phyloP scores from a whole-genome alignment of 2,329 filamentous ascomycete genomes.

The Fusarium irregulare region DNA sequence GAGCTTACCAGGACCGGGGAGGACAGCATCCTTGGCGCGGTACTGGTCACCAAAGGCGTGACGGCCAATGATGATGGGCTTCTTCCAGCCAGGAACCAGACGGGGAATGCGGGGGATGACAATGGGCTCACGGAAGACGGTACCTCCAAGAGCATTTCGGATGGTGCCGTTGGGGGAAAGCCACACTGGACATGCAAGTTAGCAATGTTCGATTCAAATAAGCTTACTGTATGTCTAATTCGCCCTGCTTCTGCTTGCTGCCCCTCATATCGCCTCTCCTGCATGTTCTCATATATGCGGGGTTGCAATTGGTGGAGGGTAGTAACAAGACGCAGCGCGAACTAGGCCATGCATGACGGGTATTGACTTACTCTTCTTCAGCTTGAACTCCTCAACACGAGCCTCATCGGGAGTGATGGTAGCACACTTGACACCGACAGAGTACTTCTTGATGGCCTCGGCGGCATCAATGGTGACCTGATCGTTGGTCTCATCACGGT shows the following conservation, averaged over 20 bases:
- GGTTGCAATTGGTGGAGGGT: conserved; percentile 37
- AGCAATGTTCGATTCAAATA: conserved; percentile 32
- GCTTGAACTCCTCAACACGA: conserved; percentile 95
- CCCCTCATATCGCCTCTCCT: conserved; percentile 20
- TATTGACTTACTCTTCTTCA: conserved; percentile 86
- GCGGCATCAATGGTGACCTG: conserved; percentile 95
- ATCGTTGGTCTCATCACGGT: conserved; percentile 96
- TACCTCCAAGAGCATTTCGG: conserved; percentile 82
- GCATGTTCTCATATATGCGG: conserved; percentile 42
- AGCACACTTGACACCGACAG: conserved; percentile 98
- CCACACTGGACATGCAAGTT: conserved; percentile 76
- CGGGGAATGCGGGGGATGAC: conserved; percentile 94
- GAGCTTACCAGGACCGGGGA: conserved; percentile 85
- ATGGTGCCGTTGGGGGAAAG: conserved; percentile 95
- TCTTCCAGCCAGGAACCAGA: conserved; percentile 96
- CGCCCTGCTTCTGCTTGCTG: conserved; percentile 14
- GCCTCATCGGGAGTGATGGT: conserved; percentile 99
- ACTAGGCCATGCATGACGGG: conserved; percentile 20
- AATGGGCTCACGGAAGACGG: conserved; percentile 98
- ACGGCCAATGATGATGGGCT: conserved; percentile 98
- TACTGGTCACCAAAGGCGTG: conserved; percentile 99
- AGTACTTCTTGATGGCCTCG: conserved; percentile 99
- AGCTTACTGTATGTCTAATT: conserved; percentile 25
- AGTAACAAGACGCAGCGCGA: conserved; percentile 31
- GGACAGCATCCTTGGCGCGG: conserved; percentile 91